These are phyloP conservation scores for Agaricus sinodeliciosus DNA, from an alignment of 768 basidiomycete species.

Conservation along the genomic window DNA sequence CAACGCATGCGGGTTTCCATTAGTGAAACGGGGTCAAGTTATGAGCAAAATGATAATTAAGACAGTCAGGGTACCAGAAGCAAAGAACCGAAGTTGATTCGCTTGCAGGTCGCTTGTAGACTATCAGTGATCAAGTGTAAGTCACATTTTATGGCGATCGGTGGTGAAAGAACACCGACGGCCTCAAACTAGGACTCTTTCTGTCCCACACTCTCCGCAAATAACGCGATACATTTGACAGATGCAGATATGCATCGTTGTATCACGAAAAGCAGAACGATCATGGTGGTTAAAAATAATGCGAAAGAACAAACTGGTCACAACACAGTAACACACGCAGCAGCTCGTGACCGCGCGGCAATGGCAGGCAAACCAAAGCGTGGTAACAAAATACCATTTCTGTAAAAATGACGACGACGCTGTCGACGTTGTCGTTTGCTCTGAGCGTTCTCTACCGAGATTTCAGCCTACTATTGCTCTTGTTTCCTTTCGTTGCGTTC, in stretches of 20 bases:
- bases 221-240: background rate
- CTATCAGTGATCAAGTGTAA: background rate
- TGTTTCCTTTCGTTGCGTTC: background rate
- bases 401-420: background rate
- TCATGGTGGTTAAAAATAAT: conserved; percentile 17
- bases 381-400: background rate
- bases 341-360: background rate
- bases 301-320: conserved; percentile 5
- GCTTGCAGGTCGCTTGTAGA: background rate
- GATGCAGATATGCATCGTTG: background rate
- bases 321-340: too few species aligned
- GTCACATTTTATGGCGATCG: conserved; percentile 51
- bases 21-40: too few species aligned
- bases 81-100: background rate
- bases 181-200: conserved; percentile 70
- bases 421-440: conserved; percentile 1
- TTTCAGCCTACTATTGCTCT: background rate
- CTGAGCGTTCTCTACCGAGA: conserved; percentile 3
- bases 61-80: background rate
- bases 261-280: background rate
- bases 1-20: too few species aligned
- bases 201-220: conserved; percentile 21
- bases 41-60: background rate
- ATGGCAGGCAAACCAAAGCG: background rate
- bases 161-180: conserved; percentile 43